Conservation (phyloP, 352 stramenopile species). For the Blastocystis sp. region DNA sequence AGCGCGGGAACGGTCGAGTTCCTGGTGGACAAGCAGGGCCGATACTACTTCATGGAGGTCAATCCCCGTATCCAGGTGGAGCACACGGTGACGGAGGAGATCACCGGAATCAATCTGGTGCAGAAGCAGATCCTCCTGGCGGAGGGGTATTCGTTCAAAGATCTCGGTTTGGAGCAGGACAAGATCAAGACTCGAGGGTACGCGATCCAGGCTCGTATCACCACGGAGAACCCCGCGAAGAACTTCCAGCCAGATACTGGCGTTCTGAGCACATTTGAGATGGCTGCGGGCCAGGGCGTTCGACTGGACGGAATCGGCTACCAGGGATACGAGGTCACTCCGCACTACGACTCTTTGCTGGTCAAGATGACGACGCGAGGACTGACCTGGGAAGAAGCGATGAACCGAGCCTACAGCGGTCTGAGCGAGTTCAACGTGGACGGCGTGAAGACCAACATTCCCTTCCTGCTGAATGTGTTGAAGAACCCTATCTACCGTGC, state of each 20-base stretch:
- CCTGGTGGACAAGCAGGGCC: slow-evolving; percentile 81
- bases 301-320: slow-evolving; percentile 88
- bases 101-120: slow-evolving; percentile 89
- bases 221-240: slow-evolving; percentile 84
- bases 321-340: slow-evolving; percentile 87
- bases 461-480: slow-evolving; percentile 88
- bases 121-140: slow-evolving; percentile 89
- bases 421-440: slow-evolving; percentile 89
- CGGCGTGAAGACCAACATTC: slow-evolving; percentile 87
- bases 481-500: slow-evolving; percentile 86
- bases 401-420: slow-evolving; percentile 83
- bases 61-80: slow-evolving; percentile 94
- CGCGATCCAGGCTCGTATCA: slow-evolving; percentile 93
- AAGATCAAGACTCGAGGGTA: slow-evolving; percentile 82
- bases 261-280: slow-evolving; percentile 88
- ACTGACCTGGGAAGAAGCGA: slow-evolving; percentile 78
- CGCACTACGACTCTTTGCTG: slow-evolving; percentile 91
- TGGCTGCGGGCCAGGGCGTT: slow-evolving; percentile 87
- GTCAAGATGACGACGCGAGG: slow-evolving; percentile 91
- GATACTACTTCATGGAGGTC: slow-evolving; percentile 95
- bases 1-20: slow-evolving; percentile 97
- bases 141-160: slow-evolving; percentile 79
- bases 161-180: slow-evolving; percentile 86
- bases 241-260: slow-evolving; percentile 91
- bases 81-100: slow-evolving; percentile 83